Evolutionary conservation across 2,329 filamentous ascomycete genomes (phyloP), one percentile per base, ranked within the genome.

Genomic region (Colletotrichum cereale): DNA sequence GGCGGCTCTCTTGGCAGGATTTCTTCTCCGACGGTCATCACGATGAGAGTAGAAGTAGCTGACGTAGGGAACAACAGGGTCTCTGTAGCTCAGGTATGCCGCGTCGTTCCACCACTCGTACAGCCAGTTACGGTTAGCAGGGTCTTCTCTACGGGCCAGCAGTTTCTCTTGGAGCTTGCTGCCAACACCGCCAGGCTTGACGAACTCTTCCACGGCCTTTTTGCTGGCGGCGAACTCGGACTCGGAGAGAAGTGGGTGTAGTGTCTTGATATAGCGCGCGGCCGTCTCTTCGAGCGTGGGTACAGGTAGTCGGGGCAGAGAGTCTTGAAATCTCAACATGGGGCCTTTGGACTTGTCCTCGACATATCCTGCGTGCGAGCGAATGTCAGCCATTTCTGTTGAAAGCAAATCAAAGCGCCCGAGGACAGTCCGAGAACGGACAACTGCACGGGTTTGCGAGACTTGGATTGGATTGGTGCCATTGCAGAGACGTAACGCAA

Each of bases 41-140:
- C 94, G 91, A 86, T 98, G 96, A 66, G 95, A 98, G 86, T 99
- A 99, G 86, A 99, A 99, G 89, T 99, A 99, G 83, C 94, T 97
- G 79, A 99, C 96, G 80, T 98, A 99, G 73, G 96, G 96, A 24
- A 98, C 93, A 57, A 99, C 94, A 14, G 96, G 96, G 81, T 98
- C 96, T 75, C 96, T 93, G 86, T 98, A 98, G 75, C 85, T 88
- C 75, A 99, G 90, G 84, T 99, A 99, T 70, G 96, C 96, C 5
- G 91, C 90, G 64, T 97, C 90, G 82, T 99, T 98, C 96, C 96
- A 99, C 96, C 96, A 99, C 77, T 99, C 96, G 76, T 92, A 91
- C 68, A 99, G 87, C 96, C 96, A 99, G 84, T 98, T 99, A 85
- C 93, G 94, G 80, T 89, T 85, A 73, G 93, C 91, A 61, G 95